A percentile compares a stretch with the other conserved stretches of the same genome.
These are phyloP conservation scores for Rhizophagus sp. DNA, from an alignment of 192 early-diverging fungal genomes.

Conservation along the genomic window DNA sequence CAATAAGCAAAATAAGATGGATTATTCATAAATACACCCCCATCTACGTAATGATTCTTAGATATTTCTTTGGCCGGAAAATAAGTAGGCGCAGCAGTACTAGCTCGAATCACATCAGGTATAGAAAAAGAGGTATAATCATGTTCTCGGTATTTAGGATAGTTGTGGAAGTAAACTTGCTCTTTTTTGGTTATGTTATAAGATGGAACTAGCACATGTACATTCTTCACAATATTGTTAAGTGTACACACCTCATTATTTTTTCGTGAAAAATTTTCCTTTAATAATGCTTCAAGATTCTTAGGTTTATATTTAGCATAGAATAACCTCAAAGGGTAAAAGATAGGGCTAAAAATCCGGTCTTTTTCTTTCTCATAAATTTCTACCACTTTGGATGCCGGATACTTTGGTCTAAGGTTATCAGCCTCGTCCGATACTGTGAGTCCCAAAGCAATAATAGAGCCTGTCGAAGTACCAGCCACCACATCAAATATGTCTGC, in stretches of 20 bases:
- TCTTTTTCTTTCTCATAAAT: not conserved
- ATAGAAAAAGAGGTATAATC: not conserved
- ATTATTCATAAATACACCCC: conserved; percentile 18
- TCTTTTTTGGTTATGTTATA: not conserved
- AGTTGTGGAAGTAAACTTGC: not conserved
- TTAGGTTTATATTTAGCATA: not conserved
- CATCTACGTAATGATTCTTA: not conserved
- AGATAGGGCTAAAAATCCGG: too few relatives aligned
- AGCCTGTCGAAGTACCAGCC: conserved; percentile 17
- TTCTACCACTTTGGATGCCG: not conserved
- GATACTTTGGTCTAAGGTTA: not conserved
- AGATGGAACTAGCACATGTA: conserved; percentile 11
- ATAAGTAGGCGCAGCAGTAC: conserved; percentile 8
- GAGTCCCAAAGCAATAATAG: conserved; percentile 18
- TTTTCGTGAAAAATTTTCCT: not conserved
- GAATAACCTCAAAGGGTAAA: not conserved
- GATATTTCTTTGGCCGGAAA: not conserved
- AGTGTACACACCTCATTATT: too few relatives aligned
- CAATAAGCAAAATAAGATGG: not conserved
- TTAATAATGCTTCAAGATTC: not conserved
- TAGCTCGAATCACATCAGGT: not conserved
- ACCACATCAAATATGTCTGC: conserved; percentile 6
- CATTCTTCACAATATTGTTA: not conserved
- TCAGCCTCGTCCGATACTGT: not conserved
- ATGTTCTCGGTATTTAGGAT: too few relatives aligned